Percentiles rank a stretch among this genome's conserved stretches.
Conservation (phyloP, 148 eudicot genomes). For the Rhododendron ovatum region DNA sequence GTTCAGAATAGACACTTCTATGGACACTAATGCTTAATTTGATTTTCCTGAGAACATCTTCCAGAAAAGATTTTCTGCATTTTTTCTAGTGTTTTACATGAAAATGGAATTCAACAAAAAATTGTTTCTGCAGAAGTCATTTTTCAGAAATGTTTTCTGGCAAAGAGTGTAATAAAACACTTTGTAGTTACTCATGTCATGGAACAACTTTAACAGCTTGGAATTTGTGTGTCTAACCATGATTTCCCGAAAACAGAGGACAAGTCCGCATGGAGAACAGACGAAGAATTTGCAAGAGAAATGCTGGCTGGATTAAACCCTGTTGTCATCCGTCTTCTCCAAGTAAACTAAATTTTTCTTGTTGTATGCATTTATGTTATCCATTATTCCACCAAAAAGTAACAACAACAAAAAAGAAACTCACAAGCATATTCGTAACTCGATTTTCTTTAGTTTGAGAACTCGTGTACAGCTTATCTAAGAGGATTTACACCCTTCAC, state of each 20-base stretch:
- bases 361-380: background rate
- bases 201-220: background rate
- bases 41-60: background rate
- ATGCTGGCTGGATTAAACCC: slow-evolving; percentile 86
- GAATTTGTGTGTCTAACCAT: background rate
- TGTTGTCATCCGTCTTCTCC: slow-evolving; percentile 50
- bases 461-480: background rate
- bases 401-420: background rate
- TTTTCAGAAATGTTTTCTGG: background rate
- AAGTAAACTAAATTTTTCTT: slow-evolving; percentile 28
- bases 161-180: background rate
- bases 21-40: background rate
- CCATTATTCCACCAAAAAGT: background rate
- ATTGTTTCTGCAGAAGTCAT: background rate
- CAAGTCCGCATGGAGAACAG: slow-evolving; percentile 74
- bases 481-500: background rate
- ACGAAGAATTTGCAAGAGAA: slow-evolving; percentile 87
- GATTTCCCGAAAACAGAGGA: slow-evolving; percentile 43
- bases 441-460: background rate
- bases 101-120: background rate
- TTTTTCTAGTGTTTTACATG: background rate
- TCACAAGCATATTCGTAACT: background rate
- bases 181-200: background rate
- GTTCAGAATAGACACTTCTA: background rate
- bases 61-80: background rate